A percentile compares a stretch with the other conserved stretches of the same genome.
Evolutionary conservation across 2,329 filamentous ascomycete genomes (phyloP).

Genomic region (Sordariomycetes sp.): DNA sequence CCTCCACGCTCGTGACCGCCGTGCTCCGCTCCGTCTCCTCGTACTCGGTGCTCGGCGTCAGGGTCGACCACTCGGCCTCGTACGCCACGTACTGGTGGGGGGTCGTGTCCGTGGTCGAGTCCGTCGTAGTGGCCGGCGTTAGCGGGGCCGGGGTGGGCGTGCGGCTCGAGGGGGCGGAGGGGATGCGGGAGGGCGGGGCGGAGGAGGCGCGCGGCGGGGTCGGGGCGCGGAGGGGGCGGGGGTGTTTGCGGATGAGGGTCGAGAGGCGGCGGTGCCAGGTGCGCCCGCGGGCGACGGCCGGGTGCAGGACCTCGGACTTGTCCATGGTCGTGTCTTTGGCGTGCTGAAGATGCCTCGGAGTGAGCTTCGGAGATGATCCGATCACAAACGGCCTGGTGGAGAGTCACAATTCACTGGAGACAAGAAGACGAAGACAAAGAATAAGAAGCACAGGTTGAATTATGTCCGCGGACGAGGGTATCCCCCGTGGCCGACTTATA

Average conservation of each 20-base stretch:
- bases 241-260: background rate
- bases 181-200: background rate
- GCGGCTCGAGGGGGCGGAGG: background rate
- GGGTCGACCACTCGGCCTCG: background rate
- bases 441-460: background rate
- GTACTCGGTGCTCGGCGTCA: background rate
- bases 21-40: background rate
- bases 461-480: background rate
- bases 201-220: background rate
- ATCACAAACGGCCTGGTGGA: no score
- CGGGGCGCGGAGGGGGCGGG: background rate
- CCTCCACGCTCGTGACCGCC: background rate
- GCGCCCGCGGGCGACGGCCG: background rate
- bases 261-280: background rate
- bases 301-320: background rate
- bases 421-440: background rate
- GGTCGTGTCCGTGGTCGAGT: background rate
- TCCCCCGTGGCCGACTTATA: background rate
- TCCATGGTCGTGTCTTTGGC: background rate
- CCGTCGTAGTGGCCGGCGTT: background rate
- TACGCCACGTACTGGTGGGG: background rate
- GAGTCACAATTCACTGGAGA: no score
- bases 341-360: no score
- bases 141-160: background rate
- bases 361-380: no score